phyloP scores from a whole-genome alignment of 2,329 filamentous ascomycete species.

The Fusarium begoniae region DNA sequence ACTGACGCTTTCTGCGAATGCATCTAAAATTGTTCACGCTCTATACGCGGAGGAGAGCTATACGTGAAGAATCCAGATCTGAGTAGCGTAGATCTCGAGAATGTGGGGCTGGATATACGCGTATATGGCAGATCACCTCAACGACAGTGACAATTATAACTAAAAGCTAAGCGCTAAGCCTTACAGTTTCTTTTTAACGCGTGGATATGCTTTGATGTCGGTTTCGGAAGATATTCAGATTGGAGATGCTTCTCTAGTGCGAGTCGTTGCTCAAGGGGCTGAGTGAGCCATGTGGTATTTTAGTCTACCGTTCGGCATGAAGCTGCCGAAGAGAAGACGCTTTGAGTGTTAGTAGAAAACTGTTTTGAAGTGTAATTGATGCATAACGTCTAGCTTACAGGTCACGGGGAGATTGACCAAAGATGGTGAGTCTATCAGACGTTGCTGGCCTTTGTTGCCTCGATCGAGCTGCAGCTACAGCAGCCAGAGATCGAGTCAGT shows the following conservation, averaged over 20 bases:
- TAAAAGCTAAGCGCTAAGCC: slow-evolving; percentile 19
- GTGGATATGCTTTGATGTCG: not conserved
- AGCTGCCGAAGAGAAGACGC: not conserved
- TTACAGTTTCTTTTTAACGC: slow-evolving; percentile 1
- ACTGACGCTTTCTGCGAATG: not conserved
- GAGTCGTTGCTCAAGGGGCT: not conserved
- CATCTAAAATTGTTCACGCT: not conserved
- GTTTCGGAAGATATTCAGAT: not conserved
- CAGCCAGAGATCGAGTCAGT: not conserved
- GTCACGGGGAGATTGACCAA: not conserved
- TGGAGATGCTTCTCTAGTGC: not conserved
- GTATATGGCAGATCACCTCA: slow-evolving; percentile 7
- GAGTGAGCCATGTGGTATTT: not conserved
- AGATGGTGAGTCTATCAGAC: not conserved
- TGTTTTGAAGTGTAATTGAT: not conserved
- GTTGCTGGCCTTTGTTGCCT: not conserved
- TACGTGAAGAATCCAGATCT: slow-evolving; percentile 2
- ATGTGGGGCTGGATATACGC: slow-evolving; percentile 22
- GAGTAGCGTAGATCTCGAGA: not conserved
- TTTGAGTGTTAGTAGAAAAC: not conserved
- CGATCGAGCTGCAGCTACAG: not conserved
- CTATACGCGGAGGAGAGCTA: slow-evolving; percentile 27
- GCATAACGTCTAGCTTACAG: not conserved
- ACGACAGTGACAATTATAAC: not conserved
- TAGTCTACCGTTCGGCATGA: not conserved